Conservation (phyloP, 2,329 filamentous ascomycete species). For the Fusarium clavum region DNA sequence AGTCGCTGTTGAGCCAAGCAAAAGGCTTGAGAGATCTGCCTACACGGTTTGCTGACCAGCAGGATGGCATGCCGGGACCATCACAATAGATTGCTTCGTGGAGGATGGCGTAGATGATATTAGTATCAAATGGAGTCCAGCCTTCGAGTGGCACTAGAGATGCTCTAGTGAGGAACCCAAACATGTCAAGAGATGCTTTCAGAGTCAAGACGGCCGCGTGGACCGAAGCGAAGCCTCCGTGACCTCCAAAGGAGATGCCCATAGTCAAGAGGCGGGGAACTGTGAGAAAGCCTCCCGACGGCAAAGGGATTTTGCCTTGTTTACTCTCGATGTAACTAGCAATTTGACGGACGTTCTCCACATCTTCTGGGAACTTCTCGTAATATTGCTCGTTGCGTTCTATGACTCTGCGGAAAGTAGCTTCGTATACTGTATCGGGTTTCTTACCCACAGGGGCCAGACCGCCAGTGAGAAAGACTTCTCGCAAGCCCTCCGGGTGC, state of each 20-base stretch:
- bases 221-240: slow-evolving; percentile 80
- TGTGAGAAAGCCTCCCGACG: slow-evolving; percentile 79
- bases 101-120: slow-evolving; percentile 85
- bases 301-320: slow-evolving; percentile 68
- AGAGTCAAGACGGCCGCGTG: slow-evolving; percentile 79
- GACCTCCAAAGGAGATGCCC: slow-evolving; percentile 81
- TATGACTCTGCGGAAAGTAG: slow-evolving; percentile 75
- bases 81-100: slow-evolving; percentile 92
- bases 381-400: slow-evolving; percentile 85
- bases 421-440: slow-evolving; percentile 80
- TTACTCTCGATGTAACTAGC: slow-evolving; percentile 72
- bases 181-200: slow-evolving; percentile 77
- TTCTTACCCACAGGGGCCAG: slow-evolving; percentile 79
- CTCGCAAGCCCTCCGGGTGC: slow-evolving; percentile 79
- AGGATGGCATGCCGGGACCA: slow-evolving; percentile 69
- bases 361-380: slow-evolving; percentile 84
- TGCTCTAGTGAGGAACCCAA: slow-evolving; percentile 79
- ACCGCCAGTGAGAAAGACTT: slow-evolving; percentile 87
- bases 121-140: slow-evolving; percentile 76
- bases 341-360: slow-evolving; percentile 74
- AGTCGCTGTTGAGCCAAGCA: slow-evolving; percentile 60
- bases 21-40: slow-evolving; percentile 62
- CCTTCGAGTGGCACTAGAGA: slow-evolving; percentile 77
- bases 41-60: slow-evolving; percentile 80
- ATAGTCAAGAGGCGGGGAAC: slow-evolving; percentile 80